Evolutionary conservation across 805 yeast genomes (phyloP).

Genomic region (Teunomyces tritomae): DNA sequence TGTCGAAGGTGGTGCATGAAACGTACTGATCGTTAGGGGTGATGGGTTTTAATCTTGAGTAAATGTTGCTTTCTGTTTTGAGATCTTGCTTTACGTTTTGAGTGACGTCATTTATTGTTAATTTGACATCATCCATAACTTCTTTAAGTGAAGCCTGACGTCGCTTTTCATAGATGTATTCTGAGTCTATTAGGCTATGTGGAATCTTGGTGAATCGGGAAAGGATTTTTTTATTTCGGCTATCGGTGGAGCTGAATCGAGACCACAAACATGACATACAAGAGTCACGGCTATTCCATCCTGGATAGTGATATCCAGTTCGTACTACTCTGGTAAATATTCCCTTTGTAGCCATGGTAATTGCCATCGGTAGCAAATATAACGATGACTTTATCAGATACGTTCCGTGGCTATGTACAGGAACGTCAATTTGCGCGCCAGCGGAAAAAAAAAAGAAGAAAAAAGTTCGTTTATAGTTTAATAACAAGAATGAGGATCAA

Average conservation of each 20-base stretch:
- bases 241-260: slow-evolving; percentile 1
- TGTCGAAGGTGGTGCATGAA: slow-evolving; percentile 79
- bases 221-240: slow-evolving; percentile 1
- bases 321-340: background rate
- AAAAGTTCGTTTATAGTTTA: too few relatives aligned
- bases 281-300: background rate
- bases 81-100: background rate
- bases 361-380: background rate
- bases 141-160: background rate
- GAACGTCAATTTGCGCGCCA: background rate
- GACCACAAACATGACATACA: background rate
- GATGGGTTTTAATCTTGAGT: slow-evolving; percentile 7
- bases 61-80: background rate
- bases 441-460: too few relatives aligned
- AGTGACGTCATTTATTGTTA: slow-evolving; percentile 1
- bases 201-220: slow-evolving; percentile 1
- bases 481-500: too few relatives aligned
- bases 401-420: background rate
- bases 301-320: background rate
- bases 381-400: background rate
- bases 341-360: background rate
- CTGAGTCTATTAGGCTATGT: background rate
- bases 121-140: slow-evolving; percentile 4
- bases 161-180: background rate
- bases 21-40: slow-evolving; percentile 52